A percentile compares a stretch with the other conserved stretches of the same genome.
These are phyloP conservation scores for Leccinum incarnatum DNA, from an alignment of 768 basidiomycete species.

Conservation along the genomic window DNA sequence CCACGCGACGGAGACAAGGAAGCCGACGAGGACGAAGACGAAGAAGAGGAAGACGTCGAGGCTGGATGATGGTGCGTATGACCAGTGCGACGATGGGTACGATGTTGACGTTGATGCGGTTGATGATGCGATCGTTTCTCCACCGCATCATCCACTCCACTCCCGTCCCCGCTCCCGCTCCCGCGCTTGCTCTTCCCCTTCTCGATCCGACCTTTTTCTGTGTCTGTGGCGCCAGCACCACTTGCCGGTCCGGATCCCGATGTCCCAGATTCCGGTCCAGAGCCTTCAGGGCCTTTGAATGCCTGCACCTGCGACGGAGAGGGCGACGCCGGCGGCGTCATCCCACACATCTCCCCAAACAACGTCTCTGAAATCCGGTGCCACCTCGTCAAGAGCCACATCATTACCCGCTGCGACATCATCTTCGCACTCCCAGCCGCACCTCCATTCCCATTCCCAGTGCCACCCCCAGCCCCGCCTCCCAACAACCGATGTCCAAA, in stretches of 20 bases:
- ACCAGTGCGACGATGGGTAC: not conserved
- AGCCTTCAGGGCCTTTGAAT: too few species aligned
- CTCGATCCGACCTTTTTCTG: constrained; percentile 8
- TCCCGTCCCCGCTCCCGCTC: not conserved
- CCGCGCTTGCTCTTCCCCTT: constrained; percentile 14
- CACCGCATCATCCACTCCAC: not conserved
- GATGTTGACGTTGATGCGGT: not conserved
- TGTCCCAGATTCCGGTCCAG: not conserved
- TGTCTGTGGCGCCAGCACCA: too few species aligned
- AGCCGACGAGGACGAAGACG: constrained; percentile 1
- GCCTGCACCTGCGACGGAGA: not conserved
- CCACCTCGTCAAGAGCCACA: constrained; percentile 34
- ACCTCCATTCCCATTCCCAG: too few species aligned
- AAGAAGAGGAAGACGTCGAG: constrained; percentile 20
- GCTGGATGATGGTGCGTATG: not conserved
- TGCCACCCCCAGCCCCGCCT: too few species aligned
- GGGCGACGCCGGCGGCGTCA: constrained; percentile 16
- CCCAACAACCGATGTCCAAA: constrained; percentile 43
- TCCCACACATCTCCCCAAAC: constrained; percentile 26
- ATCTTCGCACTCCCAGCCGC: not conserved
- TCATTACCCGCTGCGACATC: constrained; percentile 29
- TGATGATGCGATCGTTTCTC: not conserved
- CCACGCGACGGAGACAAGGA: constrained; percentile 9
- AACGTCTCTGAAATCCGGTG: constrained; percentile 24
- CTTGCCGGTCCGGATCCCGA: too few species aligned